phyloP scores from a whole-genome alignment of 1,284 basidiomycete species.

The Heterobasidion occidentale region DNA sequence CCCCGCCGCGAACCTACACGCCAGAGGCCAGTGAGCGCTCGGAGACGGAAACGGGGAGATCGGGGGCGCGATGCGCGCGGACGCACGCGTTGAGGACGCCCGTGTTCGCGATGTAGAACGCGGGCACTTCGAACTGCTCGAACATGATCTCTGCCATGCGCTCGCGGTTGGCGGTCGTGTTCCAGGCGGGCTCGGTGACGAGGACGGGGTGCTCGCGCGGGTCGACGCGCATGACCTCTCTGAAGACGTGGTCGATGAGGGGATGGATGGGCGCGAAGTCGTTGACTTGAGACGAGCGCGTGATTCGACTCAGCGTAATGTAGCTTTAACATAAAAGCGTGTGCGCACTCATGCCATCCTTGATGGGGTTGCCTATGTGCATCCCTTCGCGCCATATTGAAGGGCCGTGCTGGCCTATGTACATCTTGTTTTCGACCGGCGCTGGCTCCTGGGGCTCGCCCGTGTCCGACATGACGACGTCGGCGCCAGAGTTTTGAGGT shows the following conservation, averaged over 20 bases:
- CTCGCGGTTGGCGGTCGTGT: conserved; percentile 84
- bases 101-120: conserved; percentile 95
- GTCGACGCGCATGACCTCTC: conserved; percentile 66
- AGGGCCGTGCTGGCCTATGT: conserved; percentile 86
- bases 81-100: conserved; percentile 92
- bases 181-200: conserved; percentile 96
- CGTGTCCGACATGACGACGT: conserved; percentile 51
- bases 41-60: not conserved
- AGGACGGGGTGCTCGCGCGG: conserved; percentile 86
- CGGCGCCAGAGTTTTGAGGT: conserved; percentile 28
- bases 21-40: not conserved
- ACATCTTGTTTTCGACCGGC: conserved; percentile 57
- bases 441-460: conserved; percentile 18
- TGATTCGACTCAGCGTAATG: too few relatives aligned
- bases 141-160: conserved; percentile 95
- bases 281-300: conserved; percentile 40
- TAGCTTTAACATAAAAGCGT: not conserved
- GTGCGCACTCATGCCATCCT: conserved; percentile 77
- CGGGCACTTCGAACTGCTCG: conserved; percentile 91
- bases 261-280: conserved; percentile 74
- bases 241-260: conserved; percentile 71
- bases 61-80: conserved; percentile 1
- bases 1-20: conserved; percentile 82
- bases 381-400: conserved; percentile 88
- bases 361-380: conserved; percentile 81